These are phyloP conservation scores for Globisporangium takayamanum DNA, from an alignment of 352 stramenopile genomes.

Conservation along the genomic window DNA sequence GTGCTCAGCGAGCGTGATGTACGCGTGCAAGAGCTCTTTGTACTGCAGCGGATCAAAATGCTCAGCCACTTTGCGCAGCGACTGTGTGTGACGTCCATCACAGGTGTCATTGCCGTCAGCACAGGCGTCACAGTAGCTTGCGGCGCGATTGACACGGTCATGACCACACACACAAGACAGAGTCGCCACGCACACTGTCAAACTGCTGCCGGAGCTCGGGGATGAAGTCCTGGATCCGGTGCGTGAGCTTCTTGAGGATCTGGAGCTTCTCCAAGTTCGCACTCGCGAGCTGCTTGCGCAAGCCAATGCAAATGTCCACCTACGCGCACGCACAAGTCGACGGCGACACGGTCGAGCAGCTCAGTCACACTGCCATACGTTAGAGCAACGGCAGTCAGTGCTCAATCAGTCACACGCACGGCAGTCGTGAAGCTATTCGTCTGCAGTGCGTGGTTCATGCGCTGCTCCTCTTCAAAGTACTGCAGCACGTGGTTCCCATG, in stretches of 20 bases:
- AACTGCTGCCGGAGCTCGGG: conserved; percentile 65
- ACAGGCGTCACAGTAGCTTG: neutral
- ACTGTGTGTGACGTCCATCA: conserved; percentile 23
- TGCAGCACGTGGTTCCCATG: conserved; percentile 30
- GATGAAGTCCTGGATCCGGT: conserved; percentile 72
- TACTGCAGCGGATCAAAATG: conserved; percentile 69
- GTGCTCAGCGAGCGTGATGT: conserved; percentile 71
- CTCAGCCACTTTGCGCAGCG: conserved; percentile 58
- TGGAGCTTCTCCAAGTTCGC: conserved; percentile 42
- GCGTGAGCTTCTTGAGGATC: conserved; percentile 51
- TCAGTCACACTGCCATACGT: too few relatives aligned
- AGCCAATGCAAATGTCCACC: conserved; percentile 67
- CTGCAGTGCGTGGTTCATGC: conserved; percentile 67
- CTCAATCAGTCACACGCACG: conserved; percentile 20
- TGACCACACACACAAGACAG: neutral
- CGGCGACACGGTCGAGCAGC: neutral
- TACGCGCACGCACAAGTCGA: conserved; percentile 11
- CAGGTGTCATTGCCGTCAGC: neutral
- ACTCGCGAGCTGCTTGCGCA: conserved; percentile 41
- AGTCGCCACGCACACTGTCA: conserved; percentile 38
- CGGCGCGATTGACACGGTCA: neutral
- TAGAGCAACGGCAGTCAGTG: neutral
- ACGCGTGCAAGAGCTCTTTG: conserved; percentile 77
- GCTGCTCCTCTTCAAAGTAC: conserved; percentile 71
- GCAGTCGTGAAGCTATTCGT: conserved; percentile 61